Conservation (phyloP, 2,329 filamentous ascomycete genomes). For the Cordyceps pruinosa region DNA sequence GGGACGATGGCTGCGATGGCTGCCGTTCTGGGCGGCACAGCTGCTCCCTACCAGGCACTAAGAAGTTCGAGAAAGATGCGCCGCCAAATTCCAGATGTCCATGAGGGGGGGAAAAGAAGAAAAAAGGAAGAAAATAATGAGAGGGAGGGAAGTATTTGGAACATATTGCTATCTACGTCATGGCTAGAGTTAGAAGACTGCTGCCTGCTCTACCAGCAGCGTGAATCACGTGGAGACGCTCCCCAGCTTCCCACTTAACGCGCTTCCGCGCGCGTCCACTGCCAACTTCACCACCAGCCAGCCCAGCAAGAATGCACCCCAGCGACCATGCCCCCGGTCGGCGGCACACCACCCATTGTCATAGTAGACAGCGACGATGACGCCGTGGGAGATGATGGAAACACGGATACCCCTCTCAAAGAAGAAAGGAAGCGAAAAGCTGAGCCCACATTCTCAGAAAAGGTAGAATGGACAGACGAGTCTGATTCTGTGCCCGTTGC, state of each 20-base stretch:
- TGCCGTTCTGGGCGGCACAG: too few species aligned
- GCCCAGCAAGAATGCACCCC: neutral
- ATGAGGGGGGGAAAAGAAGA: too few species aligned
- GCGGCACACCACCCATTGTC: neutral
- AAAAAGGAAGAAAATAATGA: too few species aligned
- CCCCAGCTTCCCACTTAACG: neutral
- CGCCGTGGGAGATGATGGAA: neutral
- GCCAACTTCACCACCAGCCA: neutral
- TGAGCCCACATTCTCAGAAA: constrained; percentile 31
- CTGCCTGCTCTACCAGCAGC: neutral
- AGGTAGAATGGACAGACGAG: constrained; percentile 51
- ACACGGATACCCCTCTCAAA: neutral
- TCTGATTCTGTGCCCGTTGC: constrained; percentile 53
- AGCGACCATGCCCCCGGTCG: neutral
- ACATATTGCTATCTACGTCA: too few species aligned
- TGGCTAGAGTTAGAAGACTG: neutral
- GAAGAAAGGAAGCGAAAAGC: constrained; percentile 31
- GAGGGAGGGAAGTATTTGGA: too few species aligned
- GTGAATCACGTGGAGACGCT: constrained; percentile 10
- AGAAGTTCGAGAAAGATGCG: too few species aligned
- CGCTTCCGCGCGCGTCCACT: neutral
- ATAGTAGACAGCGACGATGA: constrained; percentile 9
- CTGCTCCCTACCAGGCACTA: too few species aligned
- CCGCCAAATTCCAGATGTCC: too few species aligned
- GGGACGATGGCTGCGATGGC: too few species aligned